Evolutionary conservation across 2,329 filamentous ascomycete species (phyloP).

Genomic region (Rasamsonia emersonii): DNA sequence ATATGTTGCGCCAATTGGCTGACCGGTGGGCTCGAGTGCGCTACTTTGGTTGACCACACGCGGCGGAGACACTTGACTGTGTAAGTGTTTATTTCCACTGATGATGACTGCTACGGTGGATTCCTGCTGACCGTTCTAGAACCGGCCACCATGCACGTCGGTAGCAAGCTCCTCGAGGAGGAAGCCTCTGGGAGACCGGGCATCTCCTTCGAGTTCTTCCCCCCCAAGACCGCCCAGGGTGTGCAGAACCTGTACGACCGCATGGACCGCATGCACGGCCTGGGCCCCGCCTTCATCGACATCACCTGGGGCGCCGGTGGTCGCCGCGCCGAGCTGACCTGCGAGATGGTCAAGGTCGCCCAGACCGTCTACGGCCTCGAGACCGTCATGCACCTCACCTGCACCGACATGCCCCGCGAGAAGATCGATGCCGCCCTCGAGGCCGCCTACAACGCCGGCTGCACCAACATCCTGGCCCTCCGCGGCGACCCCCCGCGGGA

Average conservation of each 20-base stretch:
- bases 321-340: conserved; percentile 80
- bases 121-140: too few relatives aligned
- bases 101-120: too few relatives aligned
- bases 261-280: conserved; percentile 97
- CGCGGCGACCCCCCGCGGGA: conserved; percentile 90
- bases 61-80: too few relatives aligned
- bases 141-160: conserved; percentile 71
- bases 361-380: conserved; percentile 93
- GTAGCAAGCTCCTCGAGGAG: conserved; percentile 77
- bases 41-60: too few relatives aligned
- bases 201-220: conserved; percentile 99
- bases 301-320: conserved; percentile 98
- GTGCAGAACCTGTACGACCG: conserved; percentile 99
- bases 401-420: conserved; percentile 91
- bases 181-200: conserved; percentile 71
- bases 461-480: conserved; percentile 92
- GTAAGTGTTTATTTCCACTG: too few relatives aligned
- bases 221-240: conserved; percentile 80
- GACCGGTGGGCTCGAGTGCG: too few relatives aligned
- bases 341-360: conserved; percentile 94
- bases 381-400: conserved; percentile 98
- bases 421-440: conserved; percentile 84
- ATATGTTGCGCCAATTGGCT: too few relatives aligned
- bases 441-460: conserved; percentile 86
- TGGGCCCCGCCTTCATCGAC: conserved; percentile 93